Base-by-base conservation (phyloP, 2,329 filamentous ascomycete species). In the Penicillium sp. region DNA sequence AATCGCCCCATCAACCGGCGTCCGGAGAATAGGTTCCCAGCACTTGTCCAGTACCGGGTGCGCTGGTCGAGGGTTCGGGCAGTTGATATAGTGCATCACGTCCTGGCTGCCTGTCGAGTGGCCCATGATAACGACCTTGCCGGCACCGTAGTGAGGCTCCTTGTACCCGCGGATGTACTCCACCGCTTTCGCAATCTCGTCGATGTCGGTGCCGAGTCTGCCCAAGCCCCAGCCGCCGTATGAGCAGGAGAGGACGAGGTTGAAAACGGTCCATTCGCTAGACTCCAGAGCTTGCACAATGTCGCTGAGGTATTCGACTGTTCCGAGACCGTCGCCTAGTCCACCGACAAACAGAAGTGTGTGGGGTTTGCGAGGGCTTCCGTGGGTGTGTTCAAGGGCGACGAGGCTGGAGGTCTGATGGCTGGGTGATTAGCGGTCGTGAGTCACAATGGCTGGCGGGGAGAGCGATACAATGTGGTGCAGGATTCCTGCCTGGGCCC, bases 81-180 rank as follows among this genome's bases (percentile, higher is more conserved):
- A 74, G 59, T 74, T 75, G 1, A 87, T 70, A 65, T 89, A 90
- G 63, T 88, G 83, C 78, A 90, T 82, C 20, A 85, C 79, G 68
- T 89, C 87, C 70, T 90, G 88, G 65, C 84, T 88, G 0, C 88
- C 88, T 0, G 88, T 90, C 4, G 84, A 87, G 65, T 89, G 86
- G 2, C 88, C 88, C 83, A 90, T 86, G 3, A 90, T 71, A 14
- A 88, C 83, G 7, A 90, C 73, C 50, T 85, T 86, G 1, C 78
- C 79, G 3, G 79, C 3, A 1, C 63, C 63, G 42, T 63, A 66
- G 25, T 63, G 58, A 2, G 63, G 60, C 10, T 62, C 59, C 57
- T 78, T 77, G 47, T 74, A 71, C 0, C 67, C 53, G 7, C 73
- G 75, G 62, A 86, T 78, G 61, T 86, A 85, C 5, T 72, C 58